These are phyloP conservation scores for Solanum piurae DNA, from an alignment of 257 asterid genomes.

Conservation along the genomic window DNA sequence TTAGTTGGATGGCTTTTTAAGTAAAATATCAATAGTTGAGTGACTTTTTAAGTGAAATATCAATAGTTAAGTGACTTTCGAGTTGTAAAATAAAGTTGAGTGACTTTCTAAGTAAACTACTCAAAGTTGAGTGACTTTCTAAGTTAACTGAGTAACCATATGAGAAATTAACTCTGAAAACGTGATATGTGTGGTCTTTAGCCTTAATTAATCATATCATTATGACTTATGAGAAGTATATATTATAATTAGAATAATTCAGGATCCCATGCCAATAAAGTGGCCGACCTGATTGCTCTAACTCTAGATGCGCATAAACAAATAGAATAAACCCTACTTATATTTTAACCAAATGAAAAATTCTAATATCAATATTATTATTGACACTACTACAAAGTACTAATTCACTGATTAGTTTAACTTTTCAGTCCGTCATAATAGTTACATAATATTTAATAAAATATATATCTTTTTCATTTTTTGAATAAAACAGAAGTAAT, in stretches of 20 bases:
- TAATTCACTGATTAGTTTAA: not conserved
- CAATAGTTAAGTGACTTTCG: no score
- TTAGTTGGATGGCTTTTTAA: no score
- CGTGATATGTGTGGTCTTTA: not conserved
- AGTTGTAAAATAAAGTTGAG: no score
- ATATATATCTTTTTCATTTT: not conserved
- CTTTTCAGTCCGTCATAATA: not conserved
- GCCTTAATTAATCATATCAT: not conserved
- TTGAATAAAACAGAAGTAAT: no score
- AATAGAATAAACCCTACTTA: conserved; percentile 4
- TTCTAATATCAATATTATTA: not conserved
- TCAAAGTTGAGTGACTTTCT: no score
- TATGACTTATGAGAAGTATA: not conserved
- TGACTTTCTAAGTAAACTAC: no score
- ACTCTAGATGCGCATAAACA: conserved; percentile 9
- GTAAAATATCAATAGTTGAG: no score
- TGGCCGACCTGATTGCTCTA: not conserved
- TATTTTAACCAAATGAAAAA: not conserved
- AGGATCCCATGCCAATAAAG: not conserved
- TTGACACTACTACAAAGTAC: not conserved
- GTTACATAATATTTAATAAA: not conserved
- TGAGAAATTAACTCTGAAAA: no score
- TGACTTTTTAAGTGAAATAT: no score
- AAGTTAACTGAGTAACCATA: no score
- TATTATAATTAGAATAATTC: not conserved